Evolutionary conservation across 1,139 yeast genomes (phyloP), one percentile per base, ranked within the genome.

Genomic region (Hanseniaspora sp.): DNA sequence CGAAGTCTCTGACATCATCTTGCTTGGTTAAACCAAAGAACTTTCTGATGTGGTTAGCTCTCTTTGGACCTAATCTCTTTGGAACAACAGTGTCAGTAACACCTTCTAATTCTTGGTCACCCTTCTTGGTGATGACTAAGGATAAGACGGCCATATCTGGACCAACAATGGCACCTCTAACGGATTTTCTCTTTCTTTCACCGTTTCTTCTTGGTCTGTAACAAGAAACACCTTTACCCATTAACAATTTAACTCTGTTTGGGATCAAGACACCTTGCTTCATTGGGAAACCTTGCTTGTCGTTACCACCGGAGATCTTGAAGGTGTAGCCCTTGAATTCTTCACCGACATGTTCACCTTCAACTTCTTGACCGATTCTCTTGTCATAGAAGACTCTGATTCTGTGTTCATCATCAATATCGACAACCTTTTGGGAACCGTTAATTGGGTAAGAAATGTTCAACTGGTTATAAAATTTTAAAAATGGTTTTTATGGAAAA

Each of bases 231-330:
- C 95, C 96, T 78, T 86, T 83, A 68, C 95, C 74, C 74, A 92
- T 81, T 74, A 94, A 82, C 71, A 92, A 83, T 76, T 86, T 88
- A 70, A 94, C 97, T 85, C 98, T 95, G 83, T 95, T 87, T 77
- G 98, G 97, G 81, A 87, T 95, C 83, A 92, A 80, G 65, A 92
- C 98, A 83, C 96, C 96, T 80, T 92, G 98, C 78, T 90, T 92
- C 98, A 94, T 92, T 79, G 98, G 97, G 96, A 92, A 94, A 81
- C 98, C 98, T 82, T 92, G 98, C 80, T 92, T 92, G 81, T 92
- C 98, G 86, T 94, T 94, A 84, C 98, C 98, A 74, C 98, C 98
- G 68, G 97, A 79, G 76, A 92, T 90, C 82, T 83, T 92, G 86
- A 92, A 90, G 73, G 88, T 76, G 90, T 92, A 92, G 71, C 98